A percentile compares a stretch with the other conserved stretches of the same genome.
Conservation (phyloP, 75 land plant genomes). For the Cryptomeria japonica region DNA sequence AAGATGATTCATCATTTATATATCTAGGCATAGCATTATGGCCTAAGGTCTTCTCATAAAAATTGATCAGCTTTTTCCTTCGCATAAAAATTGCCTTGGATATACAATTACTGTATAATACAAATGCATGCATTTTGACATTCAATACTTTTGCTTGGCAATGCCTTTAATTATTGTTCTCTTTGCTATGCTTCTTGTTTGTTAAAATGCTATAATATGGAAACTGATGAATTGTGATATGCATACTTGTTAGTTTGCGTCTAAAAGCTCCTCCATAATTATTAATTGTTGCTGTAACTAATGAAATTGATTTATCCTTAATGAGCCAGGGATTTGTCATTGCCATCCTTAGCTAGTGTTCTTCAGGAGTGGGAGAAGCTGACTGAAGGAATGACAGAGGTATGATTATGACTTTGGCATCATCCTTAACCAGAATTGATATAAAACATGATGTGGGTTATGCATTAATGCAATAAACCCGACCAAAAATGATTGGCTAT, state of each 20-base stretch:
- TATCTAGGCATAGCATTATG: not conserved
- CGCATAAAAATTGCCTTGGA: not conserved
- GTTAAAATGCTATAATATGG: not conserved
- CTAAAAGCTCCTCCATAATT: not conserved
- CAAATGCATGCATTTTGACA: not conserved
- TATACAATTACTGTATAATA: not conserved
- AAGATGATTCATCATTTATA: not conserved
- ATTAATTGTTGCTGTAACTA: not conserved
- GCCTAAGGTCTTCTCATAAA: not conserved
- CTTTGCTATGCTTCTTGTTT: not conserved
- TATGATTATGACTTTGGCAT: constrained; percentile 11
- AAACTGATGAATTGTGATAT: not conserved
- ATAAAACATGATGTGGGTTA: not conserved
- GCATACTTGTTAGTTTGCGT: not conserved
- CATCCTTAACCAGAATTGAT: not conserved
- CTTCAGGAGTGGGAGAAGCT: constrained; percentile 43
- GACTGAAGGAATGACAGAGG: constrained; percentile 36
- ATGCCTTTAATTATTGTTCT: not conserved
- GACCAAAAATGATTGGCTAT: not conserved
- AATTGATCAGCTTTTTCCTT: not conserved
- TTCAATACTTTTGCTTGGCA: not conserved
- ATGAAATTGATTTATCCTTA: not conserved
- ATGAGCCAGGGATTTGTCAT: constrained; percentile 38
- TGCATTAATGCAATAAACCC: not conserved
- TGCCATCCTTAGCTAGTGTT: constrained; percentile 17